These are phyloP conservation scores for Vaccinium vitisidaea DNA, from an alignment of 148 eudicot genomes.

Conservation along the genomic window DNA sequence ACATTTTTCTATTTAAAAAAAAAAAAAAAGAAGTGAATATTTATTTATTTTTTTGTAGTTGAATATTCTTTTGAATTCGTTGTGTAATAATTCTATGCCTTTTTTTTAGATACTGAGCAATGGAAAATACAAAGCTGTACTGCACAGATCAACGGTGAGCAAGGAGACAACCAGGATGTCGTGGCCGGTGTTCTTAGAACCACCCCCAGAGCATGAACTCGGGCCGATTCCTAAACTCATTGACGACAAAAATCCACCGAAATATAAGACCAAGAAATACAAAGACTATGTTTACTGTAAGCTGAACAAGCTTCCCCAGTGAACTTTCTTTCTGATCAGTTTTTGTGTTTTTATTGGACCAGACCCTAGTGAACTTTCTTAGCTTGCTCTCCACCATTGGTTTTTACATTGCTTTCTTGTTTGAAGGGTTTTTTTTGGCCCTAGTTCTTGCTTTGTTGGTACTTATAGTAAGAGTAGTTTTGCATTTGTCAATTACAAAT, in stretches of 20 bases:
- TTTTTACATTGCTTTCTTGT: no score
- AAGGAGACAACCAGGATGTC: conserved; percentile 83
- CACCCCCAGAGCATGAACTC: conserved; percentile 48
- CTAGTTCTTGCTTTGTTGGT: no score
- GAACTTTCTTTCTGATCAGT: neutral
- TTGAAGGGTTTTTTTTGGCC: no score
- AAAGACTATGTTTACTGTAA: conserved; percentile 63
- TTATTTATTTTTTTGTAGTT: no score
- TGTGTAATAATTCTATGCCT: neutral
- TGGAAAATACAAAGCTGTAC: conserved; percentile 70
- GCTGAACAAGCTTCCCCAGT: conserved; percentile 75
- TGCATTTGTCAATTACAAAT: no score
- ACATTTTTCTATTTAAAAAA: no score
- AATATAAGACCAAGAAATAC: conserved; percentile 70
- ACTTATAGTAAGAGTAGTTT: no score
- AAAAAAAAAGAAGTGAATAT: no score
- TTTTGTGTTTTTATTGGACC: neutral
- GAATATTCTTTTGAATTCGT: no score
- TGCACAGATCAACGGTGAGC: conserved; percentile 65
- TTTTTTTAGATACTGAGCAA: conserved; percentile 59
- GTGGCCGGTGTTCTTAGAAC: conserved; percentile 86
- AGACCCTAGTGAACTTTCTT: no score
- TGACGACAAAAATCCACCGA: conserved; percentile 39
- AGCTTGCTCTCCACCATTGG: no score
- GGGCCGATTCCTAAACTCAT: conserved; percentile 60